Evolutionary conservation across 805 yeast species (phyloP).

Genomic region (Candida insectorum): DNA sequence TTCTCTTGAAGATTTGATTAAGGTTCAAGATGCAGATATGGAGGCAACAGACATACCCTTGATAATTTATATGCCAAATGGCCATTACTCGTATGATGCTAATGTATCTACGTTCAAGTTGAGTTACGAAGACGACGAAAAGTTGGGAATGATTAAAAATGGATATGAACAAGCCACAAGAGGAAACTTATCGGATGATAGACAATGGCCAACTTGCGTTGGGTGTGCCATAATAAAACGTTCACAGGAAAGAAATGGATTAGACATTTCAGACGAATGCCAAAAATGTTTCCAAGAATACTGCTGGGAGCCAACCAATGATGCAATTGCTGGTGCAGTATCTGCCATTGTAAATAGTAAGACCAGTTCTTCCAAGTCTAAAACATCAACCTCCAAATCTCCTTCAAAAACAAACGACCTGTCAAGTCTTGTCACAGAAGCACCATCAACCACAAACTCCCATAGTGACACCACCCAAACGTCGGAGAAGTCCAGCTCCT

Average conservation of each 20-base stretch:
- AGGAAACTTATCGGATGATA: conserved; percentile 62
- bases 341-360: conserved; percentile 1
- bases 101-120: conserved; percentile 73
- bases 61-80: conserved; percentile 71
- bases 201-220: conserved; percentile 69
- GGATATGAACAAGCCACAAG: conserved; percentile 73
- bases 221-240: conserved; percentile 83
- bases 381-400: no score
- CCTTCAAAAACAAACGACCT: no score
- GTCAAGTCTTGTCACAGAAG: no score
- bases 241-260: conserved; percentile 64
- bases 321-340: not conserved
- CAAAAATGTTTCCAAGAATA: conserved; percentile 63
- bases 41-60: conserved; percentile 48
- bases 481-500: no score
- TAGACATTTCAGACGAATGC: conserved; percentile 65
- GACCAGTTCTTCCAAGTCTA: no score
- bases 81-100: conserved; percentile 59
- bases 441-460: no score
- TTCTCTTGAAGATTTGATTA: conserved; percentile 52
- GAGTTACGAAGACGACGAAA: conserved; percentile 56
- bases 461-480: no score
- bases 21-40: conserved; percentile 18
- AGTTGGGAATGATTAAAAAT: conserved; percentile 58
- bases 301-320: conserved; percentile 55